phyloP scores from a whole-genome alignment of 345 rosid species.

The Noccaea bulbosa region DNA sequence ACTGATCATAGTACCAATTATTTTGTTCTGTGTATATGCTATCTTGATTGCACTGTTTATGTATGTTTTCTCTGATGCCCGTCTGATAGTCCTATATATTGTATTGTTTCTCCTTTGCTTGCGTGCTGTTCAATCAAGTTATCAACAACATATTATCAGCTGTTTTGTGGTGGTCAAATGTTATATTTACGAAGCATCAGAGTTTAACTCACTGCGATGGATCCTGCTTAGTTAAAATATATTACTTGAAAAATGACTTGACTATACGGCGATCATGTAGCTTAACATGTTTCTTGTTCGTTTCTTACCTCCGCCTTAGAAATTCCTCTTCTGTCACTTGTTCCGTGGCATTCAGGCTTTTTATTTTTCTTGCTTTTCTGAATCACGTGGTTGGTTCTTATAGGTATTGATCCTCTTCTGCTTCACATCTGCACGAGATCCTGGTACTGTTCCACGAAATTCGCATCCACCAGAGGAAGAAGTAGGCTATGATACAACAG shows the following conservation, averaged over 20 bases:
- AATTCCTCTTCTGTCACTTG: neutral
- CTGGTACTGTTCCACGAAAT: conserved; percentile 92
- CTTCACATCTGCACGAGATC: conserved; percentile 91
- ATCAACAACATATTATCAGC: neutral
- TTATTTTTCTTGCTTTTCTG: conserved; percentile 21
- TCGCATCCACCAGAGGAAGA: conserved; percentile 96
- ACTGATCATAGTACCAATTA: conserved; percentile 72
- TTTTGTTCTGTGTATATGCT: conserved; percentile 74
- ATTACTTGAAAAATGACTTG: neutral
- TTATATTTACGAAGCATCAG: too few species aligned
- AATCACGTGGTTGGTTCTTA: conserved; percentile 39
- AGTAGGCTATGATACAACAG: conserved; percentile 58
- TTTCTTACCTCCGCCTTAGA: conserved; percentile 21
- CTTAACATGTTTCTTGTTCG: neutral
- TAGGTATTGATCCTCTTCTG: conserved; percentile 86
- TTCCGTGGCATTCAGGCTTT: conserved; percentile 3
- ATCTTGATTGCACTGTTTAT: conserved; percentile 70
- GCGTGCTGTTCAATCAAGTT: too few species aligned
- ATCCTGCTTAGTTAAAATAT: too few species aligned
- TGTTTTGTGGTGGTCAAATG: too few species aligned
- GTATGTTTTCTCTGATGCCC: conserved; percentile 54
- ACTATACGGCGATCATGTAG: neutral
- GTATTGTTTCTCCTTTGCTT: neutral
- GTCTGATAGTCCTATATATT: neutral
- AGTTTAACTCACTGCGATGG: too few species aligned